Base-by-base conservation (phyloP, 2,329 filamentous ascomycete genomes). In the Xylaria sp. region DNA sequence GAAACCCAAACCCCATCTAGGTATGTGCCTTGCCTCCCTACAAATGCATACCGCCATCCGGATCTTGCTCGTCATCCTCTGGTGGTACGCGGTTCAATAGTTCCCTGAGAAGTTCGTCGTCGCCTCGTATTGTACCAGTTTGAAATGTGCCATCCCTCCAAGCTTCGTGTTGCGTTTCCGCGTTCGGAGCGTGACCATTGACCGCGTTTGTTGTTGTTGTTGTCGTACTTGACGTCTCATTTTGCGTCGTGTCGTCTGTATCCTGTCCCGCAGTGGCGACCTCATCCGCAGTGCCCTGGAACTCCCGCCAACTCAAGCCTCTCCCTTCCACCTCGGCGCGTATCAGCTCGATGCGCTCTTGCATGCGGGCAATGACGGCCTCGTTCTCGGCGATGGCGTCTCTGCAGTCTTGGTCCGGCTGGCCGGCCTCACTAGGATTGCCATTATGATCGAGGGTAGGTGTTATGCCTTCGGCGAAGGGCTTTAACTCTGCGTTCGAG, bases 331-430 rank as follows among this genome's bases (percentile, higher is more conserved):
- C 88, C 81, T 94, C 92, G 49, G 77, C 81, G 72, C 85, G 87
- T 69, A 93, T 82, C 59, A 93, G 78, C 63, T 82, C 83, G 70
- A 93, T 86, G 77, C 91, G 84, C 80, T 89, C 86, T 69, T 86
- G 83, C 87, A 93, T 92, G 73, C 90, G 86, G 69, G 79, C 83
- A 66, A 94, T 90, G 66, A 94, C 91, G 23, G 77, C 79, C 74
- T 89, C 85, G 79, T 94, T 94, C 80, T 94, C 92, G 65, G 81
- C 79, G 77, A 94, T 92, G 67, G 92, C 92, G 66, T 93, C 91
- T 72, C 88, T 81, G 82, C 92, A 94, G 78, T 92, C 91, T 70
- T 84, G 83, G 76, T 94, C 92, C 17, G 89, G 85, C 28, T 83
- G 65, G 4, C 56, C 80, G 17, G 67, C 71, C 36, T 51, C 63